phyloP scores from a whole-genome alignment of 2,329 filamentous ascomycete species.

The Cucurbitaria berberidis region DNA sequence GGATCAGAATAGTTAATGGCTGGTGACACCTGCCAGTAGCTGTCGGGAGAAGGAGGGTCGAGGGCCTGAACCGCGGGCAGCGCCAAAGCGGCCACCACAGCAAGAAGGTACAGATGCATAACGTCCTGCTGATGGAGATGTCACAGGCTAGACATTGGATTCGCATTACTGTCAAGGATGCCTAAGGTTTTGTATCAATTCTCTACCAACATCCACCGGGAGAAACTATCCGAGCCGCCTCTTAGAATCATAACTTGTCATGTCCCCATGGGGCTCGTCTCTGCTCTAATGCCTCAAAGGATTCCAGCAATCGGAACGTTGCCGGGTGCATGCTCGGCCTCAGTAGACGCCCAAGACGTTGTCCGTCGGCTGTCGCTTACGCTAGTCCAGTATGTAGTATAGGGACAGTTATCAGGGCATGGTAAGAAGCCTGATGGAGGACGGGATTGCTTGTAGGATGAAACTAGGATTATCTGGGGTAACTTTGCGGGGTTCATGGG shows the following conservation, averaged over 20 bases:
- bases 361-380: constrained; percentile 15
- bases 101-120: neutral
- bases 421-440: neutral
- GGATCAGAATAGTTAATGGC: constrained; percentile 18
- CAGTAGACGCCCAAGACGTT: neutral
- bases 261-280: neutral
- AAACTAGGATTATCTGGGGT: neutral
- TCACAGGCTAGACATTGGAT: neutral
- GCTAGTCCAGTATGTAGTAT: constrained; percentile 6
- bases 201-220: neutral
- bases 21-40: constrained; percentile 17
- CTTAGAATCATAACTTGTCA: neutral
- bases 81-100: neutral
- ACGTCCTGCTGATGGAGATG: neutral
- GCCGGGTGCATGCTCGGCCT: neutral
- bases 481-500: neutral
- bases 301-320: constrained; percentile 13
- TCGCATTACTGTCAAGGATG: neutral
- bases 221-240: neutral
- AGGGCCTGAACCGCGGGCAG: neutral
- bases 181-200: neutral
- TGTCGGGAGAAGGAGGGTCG: constrained; percentile 8
- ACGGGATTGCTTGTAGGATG: neutral
- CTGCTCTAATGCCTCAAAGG: no score
- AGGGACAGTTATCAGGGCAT: neutral